phyloP scores from a whole-genome alignment of 225 moss, liverwort and hornwort species.

The Antitrichia curtipendula region DNA sequence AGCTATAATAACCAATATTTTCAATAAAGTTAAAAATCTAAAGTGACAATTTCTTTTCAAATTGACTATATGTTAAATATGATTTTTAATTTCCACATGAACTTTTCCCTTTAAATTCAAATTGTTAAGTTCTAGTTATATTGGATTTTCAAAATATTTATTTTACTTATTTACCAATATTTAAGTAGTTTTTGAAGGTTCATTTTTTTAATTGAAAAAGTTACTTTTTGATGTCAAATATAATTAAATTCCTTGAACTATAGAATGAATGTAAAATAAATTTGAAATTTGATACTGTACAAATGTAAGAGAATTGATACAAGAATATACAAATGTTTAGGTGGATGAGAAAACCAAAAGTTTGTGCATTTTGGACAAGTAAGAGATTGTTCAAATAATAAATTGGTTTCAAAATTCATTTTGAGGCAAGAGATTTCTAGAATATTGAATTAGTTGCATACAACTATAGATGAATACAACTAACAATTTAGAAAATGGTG shows the following conservation, averaged over 20 bases:
- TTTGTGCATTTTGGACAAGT: neutral
- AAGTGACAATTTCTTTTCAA: neutral
- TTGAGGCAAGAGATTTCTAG: neutral
- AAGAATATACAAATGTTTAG: neutral
- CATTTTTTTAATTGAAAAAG: neutral
- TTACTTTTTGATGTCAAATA: neutral
- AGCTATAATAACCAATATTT: neutral
- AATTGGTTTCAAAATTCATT: neutral
- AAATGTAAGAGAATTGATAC: neutral
- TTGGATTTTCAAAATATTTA: neutral
- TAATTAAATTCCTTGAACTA: fast-evolving
- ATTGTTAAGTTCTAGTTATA: neutral
- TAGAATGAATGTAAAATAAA: neutral
- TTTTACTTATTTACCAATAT: neutral
- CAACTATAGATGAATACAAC: too few species aligned
- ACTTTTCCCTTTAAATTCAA: neutral
- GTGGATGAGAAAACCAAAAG: neutral
- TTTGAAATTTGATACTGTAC: fast-evolving
- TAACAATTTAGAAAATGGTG: too few species aligned
- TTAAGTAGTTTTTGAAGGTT: neutral
- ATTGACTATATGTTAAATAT: neutral
- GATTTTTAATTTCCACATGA: neutral
- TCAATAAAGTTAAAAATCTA: neutral
- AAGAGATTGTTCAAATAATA: neutral
- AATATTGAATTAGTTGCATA: neutral